Base-by-base conservation (phyloP, 2,329 filamentous ascomycete species). In the Thyridium curvatum region DNA sequence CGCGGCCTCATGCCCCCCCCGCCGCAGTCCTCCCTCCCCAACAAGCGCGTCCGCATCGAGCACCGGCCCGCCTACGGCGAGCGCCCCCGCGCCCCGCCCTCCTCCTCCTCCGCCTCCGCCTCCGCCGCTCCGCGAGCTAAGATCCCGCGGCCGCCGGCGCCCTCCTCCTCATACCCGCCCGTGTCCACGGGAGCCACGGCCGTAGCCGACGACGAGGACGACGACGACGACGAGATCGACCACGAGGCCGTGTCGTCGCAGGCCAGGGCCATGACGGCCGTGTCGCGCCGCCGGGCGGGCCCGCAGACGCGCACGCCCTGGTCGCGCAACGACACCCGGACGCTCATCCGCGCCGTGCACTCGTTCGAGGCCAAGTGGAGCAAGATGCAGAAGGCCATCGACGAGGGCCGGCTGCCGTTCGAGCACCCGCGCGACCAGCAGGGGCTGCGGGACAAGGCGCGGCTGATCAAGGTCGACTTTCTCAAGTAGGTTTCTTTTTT, bases 381-480 rank as follows among this genome's bases (percentile, higher is more conserved):
- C 32, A 41, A 40, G 4, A 67, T 69, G 36, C 58, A 60, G 37
- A 50, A 50, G 33, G 48, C 47, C 12, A 51, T 52, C 41, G 49
- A 44, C 18, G 31, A 49, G 5, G 54, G 61, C 18, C 48, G 49
- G 0, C 26, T 59, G 14, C 41, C 40, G 2, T 75, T 75, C 39
- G 59, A 71, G 32, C 46, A 55, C 13, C 51, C 52, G 2, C 70
- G 74, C 36, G 66, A 69, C 47, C 74, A 77, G 56, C 74, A 77
- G 52, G 69, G 71, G 4, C 64, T 74, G 41, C 72, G 74, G 7
- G 74, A 79, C 61, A 74, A 72, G 55, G 74, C 74, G n/a, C 68
- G 74, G 36, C 68, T 74, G 40, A 46, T 76, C 39, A 79, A 79
- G 58, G 69, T 73, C 29, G 65, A 71, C 26, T 62, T 71, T 34